Evolutionary conservation across 176 grass and related monocot genomes (phyloP), one percentile per base, ranked within the genome.

Genomic region (Avena eriantha): DNA sequence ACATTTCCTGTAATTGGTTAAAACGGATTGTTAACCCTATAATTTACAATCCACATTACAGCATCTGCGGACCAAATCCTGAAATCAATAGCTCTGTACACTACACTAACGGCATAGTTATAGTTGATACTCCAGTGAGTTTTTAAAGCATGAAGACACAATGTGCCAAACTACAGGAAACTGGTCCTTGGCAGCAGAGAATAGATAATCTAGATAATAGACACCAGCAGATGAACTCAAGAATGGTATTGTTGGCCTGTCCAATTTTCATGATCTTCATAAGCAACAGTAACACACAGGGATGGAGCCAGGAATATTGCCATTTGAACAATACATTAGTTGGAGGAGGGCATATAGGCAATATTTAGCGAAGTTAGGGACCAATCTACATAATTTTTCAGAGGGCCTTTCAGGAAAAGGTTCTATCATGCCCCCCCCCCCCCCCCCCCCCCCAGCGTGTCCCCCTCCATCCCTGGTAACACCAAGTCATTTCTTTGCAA

Each of bases 181-280:
- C 23, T 45, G 29, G 22, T 23, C 41, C 4, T 55, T 33, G 5
- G 71, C 4, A 78, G 45, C 57, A n/a, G 60, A 17, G 7, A 76
- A 63, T 33, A 46, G 7, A 74, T 74, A n/a, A n/a, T n/a, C n/a
- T 49, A 33, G 24, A 50, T 49, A 24, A 18, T 31, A 87, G 73
- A 77, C 45, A 69, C 12, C 77, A 83, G 48, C 35, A 87, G 26
- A 49, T 63, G 78, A 78, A 64, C 23, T 63, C 59, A 74, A 41
- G 59, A 61, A 24, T 61, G 6, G 19, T 17, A 26, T 8, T 41
- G n/a, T 24, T 83, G 63, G 9, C 24, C 49, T 10, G 31, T 19
- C 19, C 9, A 36, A 88, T 61, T 29, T 61, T 72, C 54, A 79
- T 56, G 48, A 73, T 34, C 31, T 61, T 73, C 5, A 59, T 10